Conservation (phyloP, 345 rosid species). For the Acer yangbiense region DNA sequence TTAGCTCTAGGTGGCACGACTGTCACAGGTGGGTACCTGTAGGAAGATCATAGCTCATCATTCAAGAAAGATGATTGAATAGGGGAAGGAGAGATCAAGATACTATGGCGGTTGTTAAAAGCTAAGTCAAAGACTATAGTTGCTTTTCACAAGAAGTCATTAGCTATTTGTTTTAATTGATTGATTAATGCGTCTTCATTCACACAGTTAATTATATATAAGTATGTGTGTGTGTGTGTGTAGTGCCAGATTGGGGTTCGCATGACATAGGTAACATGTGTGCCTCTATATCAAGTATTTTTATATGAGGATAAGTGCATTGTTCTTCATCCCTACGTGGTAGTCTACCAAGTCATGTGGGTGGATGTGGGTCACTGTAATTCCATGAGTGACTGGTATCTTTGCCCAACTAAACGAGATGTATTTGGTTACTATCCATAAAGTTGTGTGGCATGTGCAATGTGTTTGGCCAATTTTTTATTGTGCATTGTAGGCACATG, state of each 20-base stretch:
- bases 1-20: background rate
- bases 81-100: background rate
- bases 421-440: background rate
- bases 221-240: no score
- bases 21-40: background rate
- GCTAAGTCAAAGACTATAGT: background rate
- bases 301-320: background rate
- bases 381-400: background rate
- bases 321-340: background rate
- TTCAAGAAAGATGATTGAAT: background rate
- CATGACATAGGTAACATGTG: background rate
- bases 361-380: background rate
- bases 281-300: background rate
- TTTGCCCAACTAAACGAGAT: background rate
- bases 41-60: background rate
- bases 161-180: background rate
- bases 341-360: background rate
- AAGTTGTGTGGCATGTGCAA: background rate
- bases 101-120: background rate
- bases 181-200: background rate
- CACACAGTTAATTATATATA: no score
- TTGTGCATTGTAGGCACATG: background rate
- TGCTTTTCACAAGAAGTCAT: background rate
- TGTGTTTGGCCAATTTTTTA: background rate
- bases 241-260: no score